Conservation (phyloP, 208 protist genomes). For the Trypanosoma mega region DNA sequence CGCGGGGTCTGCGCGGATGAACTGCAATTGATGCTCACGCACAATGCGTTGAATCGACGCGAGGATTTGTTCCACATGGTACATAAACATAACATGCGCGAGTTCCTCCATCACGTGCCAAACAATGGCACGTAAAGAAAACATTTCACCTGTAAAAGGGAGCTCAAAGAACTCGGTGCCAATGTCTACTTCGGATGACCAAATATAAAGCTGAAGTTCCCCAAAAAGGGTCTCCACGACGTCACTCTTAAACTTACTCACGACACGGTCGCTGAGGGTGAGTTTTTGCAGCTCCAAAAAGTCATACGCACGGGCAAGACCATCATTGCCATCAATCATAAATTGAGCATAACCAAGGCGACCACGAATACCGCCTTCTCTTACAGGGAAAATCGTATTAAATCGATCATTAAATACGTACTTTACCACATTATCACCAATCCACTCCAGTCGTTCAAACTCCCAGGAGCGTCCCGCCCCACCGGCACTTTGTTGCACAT, state of each 20-base stretch:
- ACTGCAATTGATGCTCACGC: conserved; percentile 73
- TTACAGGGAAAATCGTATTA: conserved; percentile 58
- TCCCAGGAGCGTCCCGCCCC: conserved; percentile 70
- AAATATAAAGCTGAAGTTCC: conserved; percentile 83
- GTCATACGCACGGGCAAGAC: conserved; percentile 80
- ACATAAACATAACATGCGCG: conserved; percentile 82
- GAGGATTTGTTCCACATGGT: conserved; percentile 65
- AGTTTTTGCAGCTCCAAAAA: conserved; percentile 76
- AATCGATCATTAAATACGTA: conserved; percentile 81
- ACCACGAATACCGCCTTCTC: conserved; percentile 68
- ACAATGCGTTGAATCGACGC: conserved; percentile 65
- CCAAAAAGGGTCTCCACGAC: conserved; percentile 88
- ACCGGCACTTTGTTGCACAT: conserved; percentile 35
- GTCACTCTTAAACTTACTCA: conserved; percentile 92
- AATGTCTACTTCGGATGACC: conserved; percentile 61
- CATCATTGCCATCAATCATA: conserved; percentile 89
- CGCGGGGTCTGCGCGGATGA: conserved; percentile 50
- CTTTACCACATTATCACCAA: conserved; percentile 89
- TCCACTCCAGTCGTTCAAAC: conserved; percentile 87
- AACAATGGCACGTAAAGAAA: conserved; percentile 67
- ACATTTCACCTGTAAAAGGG: conserved; percentile 66
- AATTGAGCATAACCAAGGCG: conserved; percentile 76
- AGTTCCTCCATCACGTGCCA: conserved; percentile 82
- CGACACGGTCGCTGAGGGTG: conserved; percentile 64
- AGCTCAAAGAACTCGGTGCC: conserved; percentile 43